phyloP scores from a whole-genome alignment of 352 stramenopile species.

The Phytophthora palmivora region DNA sequence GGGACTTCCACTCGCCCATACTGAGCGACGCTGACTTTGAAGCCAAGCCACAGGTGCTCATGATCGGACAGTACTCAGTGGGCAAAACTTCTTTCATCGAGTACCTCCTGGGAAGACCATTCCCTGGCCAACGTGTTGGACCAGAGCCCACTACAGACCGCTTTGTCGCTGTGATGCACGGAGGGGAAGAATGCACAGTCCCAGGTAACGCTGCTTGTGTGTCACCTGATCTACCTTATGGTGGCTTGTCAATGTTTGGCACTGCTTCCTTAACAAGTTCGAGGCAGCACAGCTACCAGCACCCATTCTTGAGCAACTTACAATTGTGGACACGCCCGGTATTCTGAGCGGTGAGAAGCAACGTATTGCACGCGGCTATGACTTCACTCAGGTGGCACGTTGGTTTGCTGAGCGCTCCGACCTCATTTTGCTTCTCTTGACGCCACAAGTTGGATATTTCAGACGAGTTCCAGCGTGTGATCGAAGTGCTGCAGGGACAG shows the following conservation, averaged over 20 bases:
- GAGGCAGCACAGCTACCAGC: slow-evolving; percentile 96
- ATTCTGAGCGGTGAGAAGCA: slow-evolving; percentile 99
- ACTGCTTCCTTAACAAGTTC: slow-evolving; percentile 98
- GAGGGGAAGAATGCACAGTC: slow-evolving; percentile 95
- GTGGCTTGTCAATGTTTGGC: slow-evolving; percentile 95
- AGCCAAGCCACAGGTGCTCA: slow-evolving; percentile 97
- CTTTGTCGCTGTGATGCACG: slow-evolving; percentile 98
- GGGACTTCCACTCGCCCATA: slow-evolving; percentile 93
- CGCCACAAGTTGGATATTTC: slow-evolving; percentile 99
- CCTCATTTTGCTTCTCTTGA: slow-evolving; percentile 99
- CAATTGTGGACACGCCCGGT: slow-evolving; percentile 98
- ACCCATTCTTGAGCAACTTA: slow-evolving; percentile 95
- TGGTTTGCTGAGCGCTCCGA: slow-evolving; percentile 97
- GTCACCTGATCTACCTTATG: slow-evolving; percentile 94
- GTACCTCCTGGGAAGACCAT: slow-evolving; percentile 96
- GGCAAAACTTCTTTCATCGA: slow-evolving; percentile 99
- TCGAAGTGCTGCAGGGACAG: slow-evolving; percentile 96
- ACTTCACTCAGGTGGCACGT: slow-evolving; percentile 93
- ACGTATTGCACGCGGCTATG: slow-evolving; percentile 95
- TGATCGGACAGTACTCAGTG: slow-evolving; percentile 98
- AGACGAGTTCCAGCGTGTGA: slow-evolving; percentile 98
- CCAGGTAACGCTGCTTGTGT: slow-evolving; percentile 97
- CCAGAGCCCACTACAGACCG: slow-evolving; percentile 98
- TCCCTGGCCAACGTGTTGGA: slow-evolving; percentile 96
- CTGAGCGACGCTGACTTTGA: slow-evolving; percentile 97